Evolutionary conservation across 768 basidiomycete species (phyloP), one percentile per base, ranked within the genome.

Genomic region (Leucocoprinus birnbaumii): DNA sequence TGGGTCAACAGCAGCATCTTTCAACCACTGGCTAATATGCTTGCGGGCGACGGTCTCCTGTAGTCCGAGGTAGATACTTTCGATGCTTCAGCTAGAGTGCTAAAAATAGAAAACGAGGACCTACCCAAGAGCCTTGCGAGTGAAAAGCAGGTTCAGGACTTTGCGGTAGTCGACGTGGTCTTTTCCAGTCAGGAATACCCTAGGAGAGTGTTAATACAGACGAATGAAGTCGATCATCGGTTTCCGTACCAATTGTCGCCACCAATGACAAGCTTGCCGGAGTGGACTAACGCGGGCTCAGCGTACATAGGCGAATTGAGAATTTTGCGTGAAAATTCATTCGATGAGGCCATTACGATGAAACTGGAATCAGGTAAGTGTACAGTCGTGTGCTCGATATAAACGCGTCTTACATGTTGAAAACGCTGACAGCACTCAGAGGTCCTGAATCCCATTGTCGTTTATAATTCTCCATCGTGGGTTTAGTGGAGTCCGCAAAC

Each of bases 111-210:
- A 16, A 14, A 67, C 13, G 31, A 13, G n/a, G 8, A 74, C 80
- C 48, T 66, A 93, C 92, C 88, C 84, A 42, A 98, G 85, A 3
- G 95, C 93, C 68, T 92, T 90, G 66, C 90, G 91, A 25, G 97
- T 98, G 76, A 98, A 98, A 37, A 99, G 82, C 27, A 80, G 75
- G 69, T 98, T 98, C 45, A 99, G 73, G 41, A 89, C 86, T 59
- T 89, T 89, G 57, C 97, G 90, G 70, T 97, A 99, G 21, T 96
- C 92, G 54, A 94, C 86, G 66, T 99, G 96, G 3, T 74, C 80
- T 72, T 94, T 98, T 21, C 96, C 96, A 51, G 84, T 96, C 40
- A 98, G 77, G 76, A 99, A 99, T n/a, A 99, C 96, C 94, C 92
- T 94, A 62, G 21, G 2, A 44, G 21, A 3, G 9, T 14, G 22